Evolutionary conservation across 1,284 basidiomycete genomes (phyloP), one percentile per base, ranked within the genome.

Genomic region (Ceratobasidium sp.): DNA sequence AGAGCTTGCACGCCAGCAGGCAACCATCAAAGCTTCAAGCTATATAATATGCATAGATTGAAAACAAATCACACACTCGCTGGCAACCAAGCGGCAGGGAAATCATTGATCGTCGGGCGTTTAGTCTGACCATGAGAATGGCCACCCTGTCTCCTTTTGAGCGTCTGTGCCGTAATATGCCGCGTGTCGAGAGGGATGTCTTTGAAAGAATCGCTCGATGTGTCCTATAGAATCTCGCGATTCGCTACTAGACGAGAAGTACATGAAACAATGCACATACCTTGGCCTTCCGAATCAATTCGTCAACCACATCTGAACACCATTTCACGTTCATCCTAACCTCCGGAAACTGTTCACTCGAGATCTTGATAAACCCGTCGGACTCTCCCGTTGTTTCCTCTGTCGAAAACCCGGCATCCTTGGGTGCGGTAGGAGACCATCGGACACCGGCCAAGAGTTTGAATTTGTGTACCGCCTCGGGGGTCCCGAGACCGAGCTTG

Each of bases 261-360:
- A 39, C 8, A 39, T 39, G 36, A 39, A 39, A 39, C 14, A n/a
- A n/a, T n/a, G n/a, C n/a, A 55, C 75, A 23, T 74, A 95, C 94
- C 80, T 95, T 95, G 14, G 93, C 92, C 76, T 90, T 88, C 14
- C 80, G 81, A 74, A 95, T 80, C 46, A 96, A 81, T 74, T 85
- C 82, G 77, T 94, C 90, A 62, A 96, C 80, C 10, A 87, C 85
- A 77, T 96, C 93, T 77, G 90, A 91, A 26, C 89, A 90, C 89
- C 91, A 93, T 79, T 94, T 94, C 76, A 94, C 80, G 80, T 96
- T 96, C 91, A 92, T 90, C 28, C 87, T 84, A 0, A 88, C 85
- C 76, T 87, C 84, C 2, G 89, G 88, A 79, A 93, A 94, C 78
- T 91, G 87, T 77, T 95, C 94, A 78, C 92, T 93, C 0, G 91